phyloP scores from a whole-genome alignment of 2,329 filamentous ascomycete species.

The Neopestalotiopsis sp. region DNA sequence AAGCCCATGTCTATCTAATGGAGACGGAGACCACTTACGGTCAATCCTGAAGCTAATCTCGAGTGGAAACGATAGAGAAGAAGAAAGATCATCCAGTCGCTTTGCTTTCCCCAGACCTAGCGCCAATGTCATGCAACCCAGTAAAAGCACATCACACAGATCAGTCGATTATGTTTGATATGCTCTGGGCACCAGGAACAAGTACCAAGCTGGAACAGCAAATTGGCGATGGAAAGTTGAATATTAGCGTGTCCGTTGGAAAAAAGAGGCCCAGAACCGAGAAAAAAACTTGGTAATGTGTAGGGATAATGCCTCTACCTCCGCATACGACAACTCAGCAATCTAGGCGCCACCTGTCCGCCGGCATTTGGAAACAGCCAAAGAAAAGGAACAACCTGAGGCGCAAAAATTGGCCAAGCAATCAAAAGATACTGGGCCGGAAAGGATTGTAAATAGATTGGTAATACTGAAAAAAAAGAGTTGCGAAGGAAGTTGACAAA shows the following conservation, averaged over 20 bases:
- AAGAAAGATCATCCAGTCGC: not conserved
- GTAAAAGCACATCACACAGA: not conserved
- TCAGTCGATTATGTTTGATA: not conserved
- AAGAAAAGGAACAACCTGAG: too few species aligned
- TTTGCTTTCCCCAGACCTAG: constrained; percentile 5
- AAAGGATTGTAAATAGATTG: not conserved
- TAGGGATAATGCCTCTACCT: constrained; percentile 13
- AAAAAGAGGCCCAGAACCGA: not conserved
- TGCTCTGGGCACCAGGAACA: not conserved
- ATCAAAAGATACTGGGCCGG: too few species aligned
- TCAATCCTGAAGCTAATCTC: too few species aligned
- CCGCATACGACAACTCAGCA: constrained; percentile 13
- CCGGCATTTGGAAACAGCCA: not conserved
- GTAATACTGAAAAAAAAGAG: not conserved
- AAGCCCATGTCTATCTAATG: not conserved
- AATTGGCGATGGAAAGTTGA: not conserved
- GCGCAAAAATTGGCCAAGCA: too few species aligned
- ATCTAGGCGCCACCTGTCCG: not conserved
- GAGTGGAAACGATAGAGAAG: not conserved
- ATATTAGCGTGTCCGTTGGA: not conserved
- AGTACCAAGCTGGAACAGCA: not conserved
- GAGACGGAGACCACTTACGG: not conserved
- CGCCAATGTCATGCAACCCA: not conserved
- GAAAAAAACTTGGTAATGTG: not conserved
- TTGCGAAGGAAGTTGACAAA: not conserved